Evolutionary conservation across 1,139 yeast species (phyloP).

Genomic region (Lodderomyces metapsilosis): DNA sequence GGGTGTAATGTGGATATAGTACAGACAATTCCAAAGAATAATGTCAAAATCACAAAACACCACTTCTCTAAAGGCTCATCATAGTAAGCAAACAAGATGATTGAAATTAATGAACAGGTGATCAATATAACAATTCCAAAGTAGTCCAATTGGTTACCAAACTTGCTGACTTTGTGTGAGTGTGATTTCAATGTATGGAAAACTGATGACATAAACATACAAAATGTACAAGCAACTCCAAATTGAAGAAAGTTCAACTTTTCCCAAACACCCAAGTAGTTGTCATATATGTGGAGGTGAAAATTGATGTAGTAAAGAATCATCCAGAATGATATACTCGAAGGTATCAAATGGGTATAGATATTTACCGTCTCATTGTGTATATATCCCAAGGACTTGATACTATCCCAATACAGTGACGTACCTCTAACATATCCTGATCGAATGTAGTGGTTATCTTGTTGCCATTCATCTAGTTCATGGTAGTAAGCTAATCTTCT

Average conservation of each 20-base stretch:
- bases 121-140: slow-evolving; percentile 81
- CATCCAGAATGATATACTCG: slow-evolving; percentile 35
- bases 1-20: slow-evolving; percentile 63
- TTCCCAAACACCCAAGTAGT: slow-evolving; percentile 43
- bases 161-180: slow-evolving; percentile 55
- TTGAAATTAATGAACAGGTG: slow-evolving; percentile 70
- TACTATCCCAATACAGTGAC: slow-evolving; percentile 47
- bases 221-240: slow-evolving; percentile 43
- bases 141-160: slow-evolving; percentile 83
- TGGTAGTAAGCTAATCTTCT: slow-evolving; percentile 27
- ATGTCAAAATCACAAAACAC: slow-evolving; percentile 49
- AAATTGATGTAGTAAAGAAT: slow-evolving; percentile 25
- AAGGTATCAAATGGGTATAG: slow-evolving; percentile 77
- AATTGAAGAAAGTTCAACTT: slow-evolving; percentile 37
- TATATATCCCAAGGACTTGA: slow-evolving; percentile 59
- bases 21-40: slow-evolving; percentile 59
- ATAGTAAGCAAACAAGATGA: slow-evolving; percentile 64
- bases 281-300: slow-evolving; percentile 38
- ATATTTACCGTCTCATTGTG: slow-evolving; percentile 88
- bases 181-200: slow-evolving; percentile 81
- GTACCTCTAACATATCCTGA: slow-evolving; percentile 79
- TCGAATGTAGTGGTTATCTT: slow-evolving; percentile 75
- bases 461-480: slow-evolving; percentile 76
- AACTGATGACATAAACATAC: slow-evolving; percentile 70
- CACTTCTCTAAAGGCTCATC: slow-evolving; percentile 45